phyloP scores from a whole-genome alignment of 768 basidiomycete genomes.

The Tulasnella sp. region DNA sequence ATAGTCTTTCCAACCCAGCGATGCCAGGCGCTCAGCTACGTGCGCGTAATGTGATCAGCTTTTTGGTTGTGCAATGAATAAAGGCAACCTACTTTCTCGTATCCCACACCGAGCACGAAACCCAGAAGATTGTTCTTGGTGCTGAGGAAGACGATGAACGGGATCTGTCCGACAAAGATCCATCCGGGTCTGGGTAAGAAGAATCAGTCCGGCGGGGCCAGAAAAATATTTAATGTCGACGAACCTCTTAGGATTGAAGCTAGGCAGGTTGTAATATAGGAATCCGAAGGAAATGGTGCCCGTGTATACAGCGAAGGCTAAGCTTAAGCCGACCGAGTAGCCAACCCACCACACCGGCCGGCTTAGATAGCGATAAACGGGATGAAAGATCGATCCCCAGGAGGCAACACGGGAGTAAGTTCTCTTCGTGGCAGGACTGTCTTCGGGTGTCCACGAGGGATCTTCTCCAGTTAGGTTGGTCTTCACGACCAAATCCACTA shows the following conservation, averaged over 20 bases:
- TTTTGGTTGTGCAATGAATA: background rate
- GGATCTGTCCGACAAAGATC: background rate
- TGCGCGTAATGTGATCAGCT: background rate
- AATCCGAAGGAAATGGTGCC: conserved; percentile 2
- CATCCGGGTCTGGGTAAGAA: background rate
- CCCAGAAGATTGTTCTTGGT: conserved; percentile 13
- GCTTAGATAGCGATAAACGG: background rate
- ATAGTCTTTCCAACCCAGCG: conserved; percentile 52
- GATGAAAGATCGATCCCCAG: background rate
- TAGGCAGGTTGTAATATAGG: conserved; percentile 8
- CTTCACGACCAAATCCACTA: background rate
- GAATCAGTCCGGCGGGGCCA: too few relatives aligned
- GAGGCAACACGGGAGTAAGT: conserved; percentile 4
- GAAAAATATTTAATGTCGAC: too few relatives aligned
- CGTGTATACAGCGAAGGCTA: conserved; percentile 5
- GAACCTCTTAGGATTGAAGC: background rate
- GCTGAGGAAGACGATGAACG: conserved; percentile 4
- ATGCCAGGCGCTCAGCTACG: conserved; percentile 62
- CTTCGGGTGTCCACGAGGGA: background rate
- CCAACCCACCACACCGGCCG: background rate
- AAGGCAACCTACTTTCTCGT: background rate
- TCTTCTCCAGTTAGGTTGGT: background rate
- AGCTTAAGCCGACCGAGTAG: background rate
- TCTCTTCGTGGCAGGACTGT: too few relatives aligned
- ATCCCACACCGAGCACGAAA: background rate